These are phyloP conservation scores for Dioscorea dumetorum DNA, from an alignment of 106 monocot species.

Conservation along the genomic window DNA sequence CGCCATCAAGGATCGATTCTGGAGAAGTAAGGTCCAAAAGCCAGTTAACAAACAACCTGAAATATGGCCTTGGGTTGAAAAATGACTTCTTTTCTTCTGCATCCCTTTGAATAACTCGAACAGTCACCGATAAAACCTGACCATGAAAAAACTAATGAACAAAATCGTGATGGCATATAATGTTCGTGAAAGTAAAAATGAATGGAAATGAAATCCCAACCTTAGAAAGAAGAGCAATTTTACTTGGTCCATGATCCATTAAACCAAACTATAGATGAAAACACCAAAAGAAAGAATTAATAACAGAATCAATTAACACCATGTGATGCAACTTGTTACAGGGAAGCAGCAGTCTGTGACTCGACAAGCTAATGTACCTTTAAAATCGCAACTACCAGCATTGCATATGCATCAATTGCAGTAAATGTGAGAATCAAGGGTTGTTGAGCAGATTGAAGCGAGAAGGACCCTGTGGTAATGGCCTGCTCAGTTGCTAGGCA, in stretches of 20 bases:
- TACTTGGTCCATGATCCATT: slow-evolving; percentile 62
- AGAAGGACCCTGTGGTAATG: slow-evolving; percentile 21
- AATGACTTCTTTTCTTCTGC: slow-evolving; percentile 76
- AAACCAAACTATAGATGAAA: slow-evolving; percentile 34
- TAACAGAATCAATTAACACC: background rate
- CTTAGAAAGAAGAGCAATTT: slow-evolving; percentile 56
- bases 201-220: slow-evolving; percentile 12
- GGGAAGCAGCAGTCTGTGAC: background rate
- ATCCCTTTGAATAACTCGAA: slow-evolving; percentile 65
- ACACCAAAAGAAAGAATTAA: slow-evolving; percentile 4
- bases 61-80: slow-evolving; percentile 91
- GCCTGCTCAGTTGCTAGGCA: slow-evolving; percentile 52
- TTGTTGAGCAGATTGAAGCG: slow-evolving; percentile 45
- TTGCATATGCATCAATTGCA: slow-evolving; percentile 74
- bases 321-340: background rate
- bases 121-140: slow-evolving; percentile 59
- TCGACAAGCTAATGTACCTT: slow-evolving; percentile 45
- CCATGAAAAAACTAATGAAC: background rate
- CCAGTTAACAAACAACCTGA: slow-evolving; percentile 85
- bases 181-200: background rate
- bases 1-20: slow-evolving; percentile 53
- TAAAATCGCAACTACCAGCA: slow-evolving; percentile 54
- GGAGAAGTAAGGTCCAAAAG: slow-evolving; percentile 66
- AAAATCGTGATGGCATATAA: background rate
- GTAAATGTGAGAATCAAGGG: slow-evolving; percentile 51